phyloP scores from a whole-genome alignment of 768 basidiomycete species.

The Suillus subluteus region DNA sequence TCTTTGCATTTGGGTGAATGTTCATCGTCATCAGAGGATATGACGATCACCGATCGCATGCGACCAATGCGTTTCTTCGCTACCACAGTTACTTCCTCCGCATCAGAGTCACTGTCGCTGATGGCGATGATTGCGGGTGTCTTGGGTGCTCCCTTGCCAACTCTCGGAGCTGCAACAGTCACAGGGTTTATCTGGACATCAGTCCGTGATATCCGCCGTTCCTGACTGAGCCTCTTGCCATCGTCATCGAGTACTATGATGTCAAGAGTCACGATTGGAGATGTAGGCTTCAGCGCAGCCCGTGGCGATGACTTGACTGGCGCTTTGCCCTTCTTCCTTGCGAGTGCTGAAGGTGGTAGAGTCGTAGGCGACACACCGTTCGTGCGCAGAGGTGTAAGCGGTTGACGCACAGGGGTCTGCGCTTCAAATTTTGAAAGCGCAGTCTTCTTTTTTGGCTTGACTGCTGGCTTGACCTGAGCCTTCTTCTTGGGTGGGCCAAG shows the following conservation, averaged over 20 bases:
- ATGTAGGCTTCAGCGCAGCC: constrained; percentile 41
- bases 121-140: constrained; percentile 21
- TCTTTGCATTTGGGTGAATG: constrained; percentile 26
- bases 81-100: constrained; percentile 27
- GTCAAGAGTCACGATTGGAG: constrained; percentile 62
- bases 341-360: constrained; percentile 22
- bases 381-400: constrained; percentile 41
- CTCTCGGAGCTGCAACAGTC: constrained; percentile 2
- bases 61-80: constrained; percentile 17
- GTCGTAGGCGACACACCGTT: constrained; percentile 41
- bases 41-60: constrained; percentile 30
- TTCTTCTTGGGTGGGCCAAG: constrained; percentile 34
- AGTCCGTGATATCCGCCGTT: constrained; percentile 58
- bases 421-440: constrained; percentile 18
- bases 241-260: constrained; percentile 67
- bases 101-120: constrained; percentile 32
- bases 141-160: constrained; percentile 15
- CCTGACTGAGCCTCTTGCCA: constrained; percentile 61
- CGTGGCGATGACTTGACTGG: constrained; percentile 18
- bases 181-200: constrained; percentile 42
- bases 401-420: constrained; percentile 36
- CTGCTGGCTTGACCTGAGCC: constrained; percentile 21
- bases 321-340: constrained; percentile 28
- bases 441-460: constrained; percentile 19
- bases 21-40: constrained; percentile 56